Evolutionary conservation across 2,329 filamentous ascomycete species (phyloP), one percentile per base, ranked within the genome.

Genomic region (Fusarium sp.): DNA sequence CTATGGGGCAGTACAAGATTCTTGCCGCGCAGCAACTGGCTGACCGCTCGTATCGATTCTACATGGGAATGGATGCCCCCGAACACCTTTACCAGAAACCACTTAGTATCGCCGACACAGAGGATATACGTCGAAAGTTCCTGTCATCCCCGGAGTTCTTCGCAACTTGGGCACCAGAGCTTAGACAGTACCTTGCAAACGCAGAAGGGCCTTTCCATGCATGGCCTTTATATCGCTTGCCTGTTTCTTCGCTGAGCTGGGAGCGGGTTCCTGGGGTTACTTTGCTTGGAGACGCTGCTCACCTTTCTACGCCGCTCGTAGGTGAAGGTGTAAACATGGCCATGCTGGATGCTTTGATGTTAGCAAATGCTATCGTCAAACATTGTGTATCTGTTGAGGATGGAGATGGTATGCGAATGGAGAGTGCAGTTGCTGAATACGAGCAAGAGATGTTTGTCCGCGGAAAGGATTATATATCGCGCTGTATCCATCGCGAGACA

Each of bases 241-340:
- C 85, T 0, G 61, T 81, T 2, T 80, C 80, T 1, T 61, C 77
- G 14, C 12, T 54, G 7, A 48, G 48, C 1, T 88, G 85, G 84
- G 62, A 77, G 7, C 62, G 76, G 12, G 69, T 74, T 6, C 36
- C 75, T 0, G 82, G 83, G 4, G 76, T 82, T 5, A 85, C 86
- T 0, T 73, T 88, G 14, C 72, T 88, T 19, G 86, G 86, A 4
- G 85, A 88, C 66, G 83, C 85, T 1, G 85, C 84, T 9, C 85
- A 88, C 71, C 66, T 86, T 14, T 84, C 85, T 79, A 81, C 80
- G 5, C 82, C 83, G 0, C 83, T 81, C 56, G 81, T 80, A 0
- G 85, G 86, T 4, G 84, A 85, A 47, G 85, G 85, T 2, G 85
- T 86, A 36, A 87, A 88, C 64, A 68, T 81, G 4, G 84, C 81